A percentile compares a stretch with the other conserved stretches of the same genome.
These are phyloP conservation scores for Backusella macrospora DNA, from an alignment of 192 early-diverging fungal genomes.

Conservation along the genomic window DNA sequence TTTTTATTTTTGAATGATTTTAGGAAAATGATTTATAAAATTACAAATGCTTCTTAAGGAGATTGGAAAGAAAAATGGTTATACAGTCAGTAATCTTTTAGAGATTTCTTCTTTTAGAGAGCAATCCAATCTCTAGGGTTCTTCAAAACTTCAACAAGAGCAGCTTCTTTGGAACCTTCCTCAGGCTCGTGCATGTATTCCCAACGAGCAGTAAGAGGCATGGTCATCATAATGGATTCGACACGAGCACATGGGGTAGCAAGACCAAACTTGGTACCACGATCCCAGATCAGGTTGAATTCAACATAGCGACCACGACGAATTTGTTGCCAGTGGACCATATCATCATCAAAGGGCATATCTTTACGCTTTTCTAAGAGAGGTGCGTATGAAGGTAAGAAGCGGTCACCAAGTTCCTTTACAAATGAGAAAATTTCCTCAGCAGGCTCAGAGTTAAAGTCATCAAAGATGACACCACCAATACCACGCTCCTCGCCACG, in stretches of 20 bases:
- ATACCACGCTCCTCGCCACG: constrained; percentile 90
- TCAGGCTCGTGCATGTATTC: constrained; percentile 84
- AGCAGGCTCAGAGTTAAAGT: constrained; percentile 69
- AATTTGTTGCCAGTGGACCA: constrained; percentile 93
- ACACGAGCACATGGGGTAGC: constrained; percentile 93
- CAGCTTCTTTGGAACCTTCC: constrained; percentile 68
- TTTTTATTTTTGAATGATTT: constrained; percentile 4
- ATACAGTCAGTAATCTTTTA: neutral
- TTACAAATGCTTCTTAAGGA: neutral
- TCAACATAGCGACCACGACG: constrained; percentile 96
- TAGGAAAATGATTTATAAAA: neutral
- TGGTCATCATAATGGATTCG: constrained; percentile 93
- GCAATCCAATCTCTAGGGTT: constrained; percentile 77
- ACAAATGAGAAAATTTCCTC: constrained; percentile 86
- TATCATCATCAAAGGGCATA: constrained; percentile 68
- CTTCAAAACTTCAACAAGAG: constrained; percentile 77
- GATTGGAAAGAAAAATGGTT: neutral
- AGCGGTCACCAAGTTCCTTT: constrained; percentile 71
- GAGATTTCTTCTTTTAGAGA: constrained; percentile 12
- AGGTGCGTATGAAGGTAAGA: constrained; percentile 86
- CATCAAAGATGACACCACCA: constrained; percentile 98
- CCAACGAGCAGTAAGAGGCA: constrained; percentile 95
- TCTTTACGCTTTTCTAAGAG: constrained; percentile 79
- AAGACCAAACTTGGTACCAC: constrained; percentile 93
- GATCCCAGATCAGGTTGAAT: constrained; percentile 96